Conservation (phyloP, 352 stramenopile genomes). For the Globisporangium iwayamae region DNA sequence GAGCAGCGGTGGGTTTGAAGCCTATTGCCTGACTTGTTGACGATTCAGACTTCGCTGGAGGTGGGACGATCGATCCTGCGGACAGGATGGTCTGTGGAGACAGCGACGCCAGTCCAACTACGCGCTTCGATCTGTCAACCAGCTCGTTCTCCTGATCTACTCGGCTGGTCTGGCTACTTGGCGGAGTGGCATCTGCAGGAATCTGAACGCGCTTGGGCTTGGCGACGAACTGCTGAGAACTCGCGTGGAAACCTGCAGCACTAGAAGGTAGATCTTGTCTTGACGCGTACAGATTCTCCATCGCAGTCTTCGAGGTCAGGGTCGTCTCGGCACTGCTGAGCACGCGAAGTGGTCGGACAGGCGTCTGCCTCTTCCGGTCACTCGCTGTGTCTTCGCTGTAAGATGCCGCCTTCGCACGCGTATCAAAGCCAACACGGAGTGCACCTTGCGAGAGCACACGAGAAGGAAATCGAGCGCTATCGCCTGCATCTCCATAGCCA, state of each 20-base stretch:
- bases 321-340: conserved; percentile 26
- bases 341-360: conserved; percentile 33
- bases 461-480: conserved; percentile 11
- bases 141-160: conserved; percentile 13
- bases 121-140: conserved; percentile 6
- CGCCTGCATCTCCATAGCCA: not conserved
- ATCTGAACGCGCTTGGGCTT: conserved; percentile 43
- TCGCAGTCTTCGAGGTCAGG: conserved; percentile 16
- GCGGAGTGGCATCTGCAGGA: conserved; percentile 17
- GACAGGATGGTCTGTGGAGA: not conserved
- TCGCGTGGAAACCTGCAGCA: conserved; percentile 29
- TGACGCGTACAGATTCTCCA: conserved; percentile 28
- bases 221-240: conserved; percentile 17
- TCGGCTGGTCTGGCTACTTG: conserved; percentile 1
- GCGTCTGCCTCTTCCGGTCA: conserved; percentile 23
- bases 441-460: conserved; percentile 42
- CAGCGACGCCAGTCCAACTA: not conserved
- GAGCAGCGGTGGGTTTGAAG: not conserved
- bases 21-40: not conserved
- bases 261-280: conserved; percentile 25
- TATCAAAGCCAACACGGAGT: conserved; percentile 34
- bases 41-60: not conserved
- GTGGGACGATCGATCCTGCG: not conserved
- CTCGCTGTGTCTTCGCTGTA: conserved; percentile 20
- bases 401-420: conserved; percentile 21